phyloP scores from a whole-genome alignment of 2,329 filamentous ascomycete genomes.

The Pseudogymnoascus sp. region DNA sequence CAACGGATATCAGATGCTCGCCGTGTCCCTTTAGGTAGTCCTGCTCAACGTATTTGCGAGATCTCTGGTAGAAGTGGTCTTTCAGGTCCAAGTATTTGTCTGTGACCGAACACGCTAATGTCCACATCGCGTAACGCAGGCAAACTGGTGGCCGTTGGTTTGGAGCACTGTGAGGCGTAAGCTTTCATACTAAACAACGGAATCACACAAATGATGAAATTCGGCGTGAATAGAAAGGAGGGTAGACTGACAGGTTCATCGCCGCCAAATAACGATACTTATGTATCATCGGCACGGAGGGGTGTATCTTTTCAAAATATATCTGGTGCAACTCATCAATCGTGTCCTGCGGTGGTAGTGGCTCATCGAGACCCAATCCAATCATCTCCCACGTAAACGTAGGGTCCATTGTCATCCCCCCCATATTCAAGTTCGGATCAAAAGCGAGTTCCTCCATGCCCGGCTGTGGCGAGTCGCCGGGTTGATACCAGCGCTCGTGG shows the following conservation, averaged over 20 bases:
- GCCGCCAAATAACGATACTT: slow-evolving; percentile 78
- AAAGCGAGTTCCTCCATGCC: slow-evolving; percentile 52
- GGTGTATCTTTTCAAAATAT: slow-evolving; percentile 86
- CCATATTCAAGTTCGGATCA: slow-evolving; percentile 35
- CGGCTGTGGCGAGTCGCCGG: slow-evolving; percentile 42
- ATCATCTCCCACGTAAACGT: slow-evolving; percentile 79
- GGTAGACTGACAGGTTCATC: slow-evolving; percentile 60
- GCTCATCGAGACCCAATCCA: slow-evolving; percentile 59
- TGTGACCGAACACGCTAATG: slow-evolving; percentile 73
- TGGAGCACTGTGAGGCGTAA: slow-evolving; percentile 47
- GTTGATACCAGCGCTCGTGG: slow-evolving; percentile 46
- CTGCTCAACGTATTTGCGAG: slow-evolving; percentile 80
- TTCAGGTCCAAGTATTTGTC: slow-evolving; percentile 75
- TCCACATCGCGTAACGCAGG: slow-evolving; percentile 92
- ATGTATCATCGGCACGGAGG: slow-evolving; percentile 81
- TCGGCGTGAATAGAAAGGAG: neutral
- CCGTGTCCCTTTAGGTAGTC: slow-evolving; percentile 91
- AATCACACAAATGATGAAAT: neutral
- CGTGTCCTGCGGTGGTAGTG: slow-evolving; percentile 55
- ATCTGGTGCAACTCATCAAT: slow-evolving; percentile 69
- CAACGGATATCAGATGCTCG: slow-evolving; percentile 76
- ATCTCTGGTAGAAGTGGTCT: slow-evolving; percentile 80
- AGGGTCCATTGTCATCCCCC: slow-evolving; percentile 41
- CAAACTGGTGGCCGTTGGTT: slow-evolving; percentile 78
- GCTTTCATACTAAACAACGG: neutral